Percentiles rank a stretch among this genome's conserved stretches.
These are phyloP conservation scores for Phytophthora pluvialis DNA, from an alignment of 352 stramenopile genomes.

Conservation along the genomic window DNA sequence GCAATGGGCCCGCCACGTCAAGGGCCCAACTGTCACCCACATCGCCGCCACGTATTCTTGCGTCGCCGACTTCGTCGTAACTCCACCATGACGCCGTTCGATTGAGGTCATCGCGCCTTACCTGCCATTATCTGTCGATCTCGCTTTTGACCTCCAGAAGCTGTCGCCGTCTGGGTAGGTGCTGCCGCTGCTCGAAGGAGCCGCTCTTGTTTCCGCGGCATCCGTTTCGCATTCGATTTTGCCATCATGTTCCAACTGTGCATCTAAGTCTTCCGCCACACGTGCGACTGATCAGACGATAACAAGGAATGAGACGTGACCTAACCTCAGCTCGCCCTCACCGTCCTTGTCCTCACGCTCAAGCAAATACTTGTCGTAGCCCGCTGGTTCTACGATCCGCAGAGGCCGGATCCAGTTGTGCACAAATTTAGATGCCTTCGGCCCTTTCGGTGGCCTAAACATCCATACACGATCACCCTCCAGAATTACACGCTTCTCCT, in stretches of 20 bases:
- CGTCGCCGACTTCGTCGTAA: not conserved
- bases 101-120: not conserved
- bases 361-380: slow-evolving; percentile 4
- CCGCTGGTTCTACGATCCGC: not conserved
- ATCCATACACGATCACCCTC: not conserved
- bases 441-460: not conserved
- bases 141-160: not conserved
- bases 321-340: no score
- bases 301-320: no score
- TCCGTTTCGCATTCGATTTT: not conserved
- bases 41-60: not conserved
- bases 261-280: not conserved
- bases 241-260: not conserved
- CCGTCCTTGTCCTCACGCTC: not conserved
- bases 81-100: not conserved
- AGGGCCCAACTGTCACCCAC: slow-evolving; percentile 2
- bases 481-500: not conserved
- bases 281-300: no score
- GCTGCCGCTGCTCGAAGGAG: not conserved
- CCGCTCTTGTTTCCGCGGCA: not conserved
- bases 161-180: not conserved
- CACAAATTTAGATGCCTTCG: not conserved
- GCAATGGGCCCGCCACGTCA: not conserved
- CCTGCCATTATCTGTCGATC: not conserved
- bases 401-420: not conserved